Evolutionary conservation across 2,329 filamentous ascomycete genomes (phyloP).

Genomic region (Malbranchea zuffiana): DNA sequence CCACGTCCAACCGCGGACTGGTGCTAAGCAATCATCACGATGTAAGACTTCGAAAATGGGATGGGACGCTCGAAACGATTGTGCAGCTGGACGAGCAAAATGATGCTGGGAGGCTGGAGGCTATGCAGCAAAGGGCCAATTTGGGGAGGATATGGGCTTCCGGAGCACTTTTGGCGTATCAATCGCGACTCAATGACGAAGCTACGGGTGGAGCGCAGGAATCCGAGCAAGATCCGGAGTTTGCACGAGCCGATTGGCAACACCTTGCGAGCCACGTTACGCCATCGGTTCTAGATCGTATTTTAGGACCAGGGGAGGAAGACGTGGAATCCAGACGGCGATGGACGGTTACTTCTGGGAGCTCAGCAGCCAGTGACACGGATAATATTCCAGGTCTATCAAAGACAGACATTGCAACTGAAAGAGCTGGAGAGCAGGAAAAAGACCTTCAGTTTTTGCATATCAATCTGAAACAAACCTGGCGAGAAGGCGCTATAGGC

Average conservation of each 20-base stretch:
- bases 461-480: constrained; percentile 51
- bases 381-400: constrained; percentile 51
- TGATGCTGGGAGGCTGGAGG: constrained; percentile 36
- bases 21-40: constrained; percentile 27
- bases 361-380: constrained; percentile 44
- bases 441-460: constrained; percentile 45
- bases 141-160: constrained; percentile 46
- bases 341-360: constrained; percentile 50
- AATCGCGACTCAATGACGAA: constrained; percentile 22
- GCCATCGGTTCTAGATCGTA: constrained; percentile 38
- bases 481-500: constrained; percentile 51
- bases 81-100: constrained; percentile 22
- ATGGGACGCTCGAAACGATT: constrained; percentile 27
- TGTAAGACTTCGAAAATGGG: constrained; percentile 48
- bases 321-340: constrained; percentile 28
- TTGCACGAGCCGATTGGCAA: constrained; percentile 40
- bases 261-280: constrained; percentile 43
- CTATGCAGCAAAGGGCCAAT: constrained; percentile 45
- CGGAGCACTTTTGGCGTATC: constrained; percentile 34
- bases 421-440: constrained; percentile 28
- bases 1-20: constrained; percentile 8
- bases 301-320: constrained; percentile 34
- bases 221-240: constrained; percentile 14
- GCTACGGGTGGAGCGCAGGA: constrained; percentile 19
- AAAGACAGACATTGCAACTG: constrained; percentile 17